Percentiles rank a stretch among this genome's conserved stretches.
These are phyloP conservation scores for Entelexis paramagnoliae DNA, from an alignment of 1,139 yeast species.

Conservation along the genomic window DNA sequence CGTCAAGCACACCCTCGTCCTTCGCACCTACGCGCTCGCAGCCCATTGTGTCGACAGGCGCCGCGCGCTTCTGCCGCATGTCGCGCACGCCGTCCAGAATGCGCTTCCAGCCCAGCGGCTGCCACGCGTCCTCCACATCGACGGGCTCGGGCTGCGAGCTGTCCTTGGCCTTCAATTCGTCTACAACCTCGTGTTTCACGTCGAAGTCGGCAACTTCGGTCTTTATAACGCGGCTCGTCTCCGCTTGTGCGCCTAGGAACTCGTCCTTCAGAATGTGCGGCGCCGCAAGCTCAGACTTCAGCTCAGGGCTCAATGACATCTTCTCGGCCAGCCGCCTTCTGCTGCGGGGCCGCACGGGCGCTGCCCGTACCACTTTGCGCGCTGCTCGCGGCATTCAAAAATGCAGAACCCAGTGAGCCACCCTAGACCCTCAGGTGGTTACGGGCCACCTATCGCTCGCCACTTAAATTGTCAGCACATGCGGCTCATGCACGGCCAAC, in stretches of 20 bases:
- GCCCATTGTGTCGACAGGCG: conserved; percentile 88
- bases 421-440: conserved; percentile 10
- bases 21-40: conserved; percentile 51
- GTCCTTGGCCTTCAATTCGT: not conserved
- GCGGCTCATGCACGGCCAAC: not conserved
- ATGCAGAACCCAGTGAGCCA: not conserved
- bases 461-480: not conserved
- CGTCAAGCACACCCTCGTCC: conserved; percentile 25
- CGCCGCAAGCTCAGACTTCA: too few species aligned
- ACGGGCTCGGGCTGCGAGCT: not conserved
- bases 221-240: too few species aligned
- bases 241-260: not conserved
- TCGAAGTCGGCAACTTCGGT: not conserved
- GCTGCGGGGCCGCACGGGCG: not conserved
- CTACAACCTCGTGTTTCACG: not conserved
- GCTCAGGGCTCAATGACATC: not conserved
- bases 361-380: not conserved
- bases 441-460: not conserved
- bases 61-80: conserved; percentile 52
- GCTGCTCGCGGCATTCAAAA: conserved; percentile 3
- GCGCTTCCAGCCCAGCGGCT: conserved; percentile 30
- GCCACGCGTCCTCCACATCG: conserved; percentile 8
- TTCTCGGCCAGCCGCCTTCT: not conserved
- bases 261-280: not conserved
- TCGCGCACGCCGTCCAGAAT: conserved; percentile 53